Percentiles rank a stretch among this genome's conserved stretches.
These are phyloP conservation scores for Lasiodiplodia sp. DNA, from an alignment of 2,329 filamentous ascomycete species.

Conservation along the genomic window DNA sequence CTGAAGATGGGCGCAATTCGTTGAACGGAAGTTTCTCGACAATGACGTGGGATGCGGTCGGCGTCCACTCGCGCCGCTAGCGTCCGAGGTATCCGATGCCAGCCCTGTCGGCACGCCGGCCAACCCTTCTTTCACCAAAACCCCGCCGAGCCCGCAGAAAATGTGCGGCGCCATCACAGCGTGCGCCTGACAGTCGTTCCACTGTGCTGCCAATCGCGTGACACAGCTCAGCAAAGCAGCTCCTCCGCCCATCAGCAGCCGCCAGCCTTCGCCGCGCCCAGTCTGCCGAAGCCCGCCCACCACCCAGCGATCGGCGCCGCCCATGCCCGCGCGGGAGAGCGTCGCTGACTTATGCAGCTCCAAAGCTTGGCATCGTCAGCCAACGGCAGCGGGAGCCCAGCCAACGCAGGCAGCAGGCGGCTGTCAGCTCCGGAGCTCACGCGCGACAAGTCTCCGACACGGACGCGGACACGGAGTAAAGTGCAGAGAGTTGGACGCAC, in stretches of 20 bases:
- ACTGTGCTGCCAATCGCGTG: conserved; percentile 6
- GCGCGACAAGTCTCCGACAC: background rate
- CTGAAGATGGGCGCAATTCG: background rate
- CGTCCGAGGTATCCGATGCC: conserved; percentile 24
- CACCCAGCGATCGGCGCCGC: conserved; percentile 17
- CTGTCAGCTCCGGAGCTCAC: background rate
- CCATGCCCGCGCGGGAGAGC: conserved; percentile 19
- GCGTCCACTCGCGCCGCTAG: conserved; percentile 4
- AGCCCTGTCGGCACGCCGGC: conserved; percentile 7
- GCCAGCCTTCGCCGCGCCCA: background rate
- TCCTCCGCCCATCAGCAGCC: no score
- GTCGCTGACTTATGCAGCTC: conserved; percentile 9
- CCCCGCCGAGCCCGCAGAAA: conserved; percentile 7
- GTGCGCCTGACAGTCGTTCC: conserved; percentile 7
- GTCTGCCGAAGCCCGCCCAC: background rate
- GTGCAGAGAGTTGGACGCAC: no score
- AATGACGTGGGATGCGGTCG: conserved; percentile 26
- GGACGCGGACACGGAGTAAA: background rate
- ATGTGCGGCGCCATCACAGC: background rate
- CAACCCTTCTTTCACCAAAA: background rate
- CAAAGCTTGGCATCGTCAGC: conserved; percentile 13
- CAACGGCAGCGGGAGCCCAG: background rate
- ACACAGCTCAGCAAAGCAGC: background rate
- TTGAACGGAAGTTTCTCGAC: conserved; percentile 18
- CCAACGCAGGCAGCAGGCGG: background rate